Percentiles rank a stretch among this genome's conserved stretches.
These are phyloP conservation scores for Polytrichum formosum DNA, from an alignment of 225 moss, liverwort and hornwort genomes.

Conservation along the genomic window DNA sequence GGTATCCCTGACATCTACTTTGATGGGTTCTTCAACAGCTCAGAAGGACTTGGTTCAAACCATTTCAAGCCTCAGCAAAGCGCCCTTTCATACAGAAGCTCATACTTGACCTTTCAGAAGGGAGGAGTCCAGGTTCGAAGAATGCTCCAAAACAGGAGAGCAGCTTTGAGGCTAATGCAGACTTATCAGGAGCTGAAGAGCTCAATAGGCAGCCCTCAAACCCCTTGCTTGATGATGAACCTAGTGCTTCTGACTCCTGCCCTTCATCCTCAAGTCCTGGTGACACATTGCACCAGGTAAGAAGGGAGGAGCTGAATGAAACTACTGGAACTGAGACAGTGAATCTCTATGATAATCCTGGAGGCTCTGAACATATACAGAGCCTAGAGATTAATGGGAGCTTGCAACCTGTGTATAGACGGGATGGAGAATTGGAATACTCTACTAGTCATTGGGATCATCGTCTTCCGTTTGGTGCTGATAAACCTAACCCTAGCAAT, in stretches of 20 bases:
- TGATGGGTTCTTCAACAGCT: conserved; percentile 28
- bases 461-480: conserved; percentile 12
- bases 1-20: neutral
- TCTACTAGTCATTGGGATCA: conserved; percentile 10
- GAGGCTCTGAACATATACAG: conserved; percentile 1
- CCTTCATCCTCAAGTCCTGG: conserved; percentile 6
- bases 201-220: conserved; percentile 15
- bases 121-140: conserved; percentile 13
- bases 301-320: conserved; percentile 10
- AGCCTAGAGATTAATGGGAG: conserved; percentile 15
- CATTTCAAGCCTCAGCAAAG: conserved; percentile 58
- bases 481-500: conserved; percentile 7
- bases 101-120: conserved; percentile 42
- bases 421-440: conserved; percentile 7
- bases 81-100: conserved; percentile 47
- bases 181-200: conserved; percentile 17
- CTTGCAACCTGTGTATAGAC: conserved; percentile 16
- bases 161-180: conserved; percentile 11
- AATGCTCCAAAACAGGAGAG: conserved; percentile 6
- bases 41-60: conserved; percentile 52
- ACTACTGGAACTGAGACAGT: conserved; percentile 10
- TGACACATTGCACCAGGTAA: conserved; percentile 13
- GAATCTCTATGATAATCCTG: conserved; percentile 10
- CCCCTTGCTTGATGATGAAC: conserved; percentile 15
- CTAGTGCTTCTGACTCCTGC: conserved; percentile 10